Conservation (phyloP, 768 basidiomycete species). For the Rhodotorula sphaerocarpa region DNA sequence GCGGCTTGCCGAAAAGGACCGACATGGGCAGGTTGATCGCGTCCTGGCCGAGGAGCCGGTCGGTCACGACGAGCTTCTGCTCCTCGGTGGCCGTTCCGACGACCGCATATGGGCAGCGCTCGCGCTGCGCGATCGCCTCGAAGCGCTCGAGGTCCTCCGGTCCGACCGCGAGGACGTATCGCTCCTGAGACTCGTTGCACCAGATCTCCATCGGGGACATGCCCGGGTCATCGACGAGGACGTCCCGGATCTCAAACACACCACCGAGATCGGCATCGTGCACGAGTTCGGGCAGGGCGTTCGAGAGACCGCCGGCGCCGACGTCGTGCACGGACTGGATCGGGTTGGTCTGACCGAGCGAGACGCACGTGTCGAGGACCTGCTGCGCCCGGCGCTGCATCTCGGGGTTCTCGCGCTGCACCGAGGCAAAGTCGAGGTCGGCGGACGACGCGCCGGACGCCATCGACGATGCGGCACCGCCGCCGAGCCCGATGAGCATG, state of each 20-base stretch:
- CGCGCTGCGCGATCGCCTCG: constrained; percentile 68
- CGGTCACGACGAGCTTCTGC: constrained; percentile 78
- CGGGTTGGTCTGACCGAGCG: constrained; percentile 57
- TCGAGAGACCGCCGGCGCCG: constrained; percentile 91
- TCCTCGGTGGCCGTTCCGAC: constrained; percentile 78
- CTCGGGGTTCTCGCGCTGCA: constrained; percentile 95
- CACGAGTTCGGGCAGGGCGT: constrained; percentile 91
- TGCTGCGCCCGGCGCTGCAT: constrained; percentile 96
- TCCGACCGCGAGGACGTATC: constrained; percentile 86
- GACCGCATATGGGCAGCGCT: constrained; percentile 85
- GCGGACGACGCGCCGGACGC: constrained; percentile 81
- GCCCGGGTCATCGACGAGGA: constrained; percentile 78
- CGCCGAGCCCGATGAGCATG: constrained; percentile 90
- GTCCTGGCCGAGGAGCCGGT: constrained; percentile 65
- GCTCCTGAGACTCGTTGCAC: constrained; percentile 98
- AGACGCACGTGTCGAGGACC: constrained; percentile 85
- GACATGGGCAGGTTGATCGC: constrained; percentile 88
- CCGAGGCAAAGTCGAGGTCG: constrained; percentile 92
- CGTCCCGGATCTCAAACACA: constrained; percentile 82
- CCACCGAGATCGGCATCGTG: constrained; percentile 92
- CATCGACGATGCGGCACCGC: constrained; percentile 91
- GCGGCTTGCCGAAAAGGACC: constrained; percentile 91
- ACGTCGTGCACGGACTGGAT: constrained; percentile 97
- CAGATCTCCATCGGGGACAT: constrained; percentile 99
- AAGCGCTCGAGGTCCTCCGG: constrained; percentile 57